A percentile compares a stretch with the other conserved stretches of the same genome.
These are phyloP conservation scores for Parmelia sp. DNA, from an alignment of 495 filamentous ascomycete species.

Conservation along the genomic window DNA sequence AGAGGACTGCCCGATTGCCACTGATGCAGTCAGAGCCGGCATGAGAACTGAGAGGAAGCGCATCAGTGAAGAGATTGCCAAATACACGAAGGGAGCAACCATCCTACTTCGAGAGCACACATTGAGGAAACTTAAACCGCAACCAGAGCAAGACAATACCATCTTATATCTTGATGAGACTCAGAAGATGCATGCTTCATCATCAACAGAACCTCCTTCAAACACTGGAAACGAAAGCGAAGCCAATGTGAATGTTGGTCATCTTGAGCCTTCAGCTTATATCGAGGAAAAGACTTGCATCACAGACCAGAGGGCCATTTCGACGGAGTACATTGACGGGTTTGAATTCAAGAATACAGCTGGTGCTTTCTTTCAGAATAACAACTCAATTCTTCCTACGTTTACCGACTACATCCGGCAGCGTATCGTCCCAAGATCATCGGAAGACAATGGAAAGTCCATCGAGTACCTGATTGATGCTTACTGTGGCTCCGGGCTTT, in stretches of 20 bases:
- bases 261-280: conserved; percentile 38
- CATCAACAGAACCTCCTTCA: not conserved
- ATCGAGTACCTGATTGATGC: conserved; percentile 91
- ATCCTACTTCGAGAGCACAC: conserved; percentile 85
- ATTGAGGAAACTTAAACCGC: conserved; percentile 45
- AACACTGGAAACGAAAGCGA: not conserved
- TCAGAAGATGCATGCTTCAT: not conserved
- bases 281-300: conserved; percentile 78
- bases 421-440: conserved; percentile 51
- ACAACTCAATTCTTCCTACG: conserved; percentile 89
- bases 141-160: not conserved
- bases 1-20: conserved; percentile 94
- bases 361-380: conserved; percentile 97
- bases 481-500: conserved; percentile 94
- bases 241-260: conserved; percentile 23
- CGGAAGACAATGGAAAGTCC: conserved; percentile 30
- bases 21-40: conserved; percentile 70
- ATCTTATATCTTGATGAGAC: not conserved
- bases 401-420: conserved; percentile 90
- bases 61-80: conserved; percentile 60
- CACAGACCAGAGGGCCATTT: conserved; percentile 71
- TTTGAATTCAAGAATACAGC: conserved; percentile 86
- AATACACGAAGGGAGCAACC: conserved; percentile 77
- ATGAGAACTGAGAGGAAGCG: conserved; percentile 65
- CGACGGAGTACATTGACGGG: conserved; percentile 78